phyloP scores from a whole-genome alignment of 306 rosid species.

The Cajanus cajan region DNA sequence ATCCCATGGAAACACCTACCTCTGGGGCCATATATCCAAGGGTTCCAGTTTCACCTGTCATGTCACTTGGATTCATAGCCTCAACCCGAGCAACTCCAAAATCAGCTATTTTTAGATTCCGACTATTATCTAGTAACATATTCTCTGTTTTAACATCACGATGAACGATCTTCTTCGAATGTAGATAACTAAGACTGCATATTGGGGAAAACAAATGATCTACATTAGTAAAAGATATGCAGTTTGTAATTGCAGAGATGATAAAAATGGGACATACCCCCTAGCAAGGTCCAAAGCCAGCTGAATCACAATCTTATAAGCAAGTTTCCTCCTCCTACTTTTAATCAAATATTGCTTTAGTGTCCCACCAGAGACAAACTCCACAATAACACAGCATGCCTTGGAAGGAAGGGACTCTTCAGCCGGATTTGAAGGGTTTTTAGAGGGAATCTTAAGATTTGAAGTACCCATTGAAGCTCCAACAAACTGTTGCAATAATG shows the following conservation, averaged over 20 bases:
- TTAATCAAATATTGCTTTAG: constrained; percentile 66
- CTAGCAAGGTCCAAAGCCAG: constrained; percentile 85
- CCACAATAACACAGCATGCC: constrained; percentile 88
- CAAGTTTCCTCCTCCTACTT: constrained; percentile 69
- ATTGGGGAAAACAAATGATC: not conserved
- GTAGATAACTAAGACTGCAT: constrained; percentile 75
- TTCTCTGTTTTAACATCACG: constrained; percentile 85
- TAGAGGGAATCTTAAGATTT: constrained; percentile 68
- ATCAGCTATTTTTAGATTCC: constrained; percentile 78
- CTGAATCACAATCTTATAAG: constrained; percentile 70
- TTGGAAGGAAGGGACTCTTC: constrained; percentile 56
- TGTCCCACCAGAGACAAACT: constrained; percentile 86
- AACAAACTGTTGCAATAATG: constrained; percentile 56
- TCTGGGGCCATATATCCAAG: constrained; percentile 96
- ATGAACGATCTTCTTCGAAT: constrained; percentile 78
- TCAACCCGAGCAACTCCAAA: constrained; percentile 95
- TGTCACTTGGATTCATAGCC: constrained; percentile 77
- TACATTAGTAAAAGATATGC: not conserved
- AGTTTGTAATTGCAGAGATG: not conserved
- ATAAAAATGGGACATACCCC: constrained; percentile 54
- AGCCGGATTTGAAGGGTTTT: constrained; percentile 35
- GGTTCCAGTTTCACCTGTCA: constrained; percentile 98
- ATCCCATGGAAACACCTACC: constrained; percentile 41
- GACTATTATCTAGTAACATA: constrained; percentile 56
- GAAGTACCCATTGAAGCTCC: constrained; percentile 95